Conservation (phyloP, 352 stramenopile species). For the Phytophthora cajani region DNA sequence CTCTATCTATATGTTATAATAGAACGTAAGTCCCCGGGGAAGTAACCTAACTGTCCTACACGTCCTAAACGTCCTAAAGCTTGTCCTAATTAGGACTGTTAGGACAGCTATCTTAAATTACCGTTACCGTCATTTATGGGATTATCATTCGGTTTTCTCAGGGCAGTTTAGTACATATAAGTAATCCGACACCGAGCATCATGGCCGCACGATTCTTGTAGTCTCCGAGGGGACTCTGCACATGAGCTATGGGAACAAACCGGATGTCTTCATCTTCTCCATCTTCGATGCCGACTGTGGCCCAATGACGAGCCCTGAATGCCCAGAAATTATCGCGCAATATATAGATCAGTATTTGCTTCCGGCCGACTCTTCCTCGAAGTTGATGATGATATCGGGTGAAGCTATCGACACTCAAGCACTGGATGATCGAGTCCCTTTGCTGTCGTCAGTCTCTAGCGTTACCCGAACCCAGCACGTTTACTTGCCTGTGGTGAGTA, state of each 20-base stretch:
- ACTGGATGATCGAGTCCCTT: slow-evolving; percentile 35
- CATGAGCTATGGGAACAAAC: neutral
- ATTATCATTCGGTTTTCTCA: too few species aligned
- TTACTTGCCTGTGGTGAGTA: slow-evolving; percentile 41
- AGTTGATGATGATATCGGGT: slow-evolving; percentile 44
- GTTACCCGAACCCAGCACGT: slow-evolving; percentile 20
- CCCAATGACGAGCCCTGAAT: slow-evolving; percentile 7
- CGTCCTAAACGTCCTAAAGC: too few species aligned
- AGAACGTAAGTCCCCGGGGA: too few species aligned
- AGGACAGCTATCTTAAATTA: too few species aligned
- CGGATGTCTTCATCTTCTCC: slow-evolving; percentile 53
- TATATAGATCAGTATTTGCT: slow-evolving; percentile 24
- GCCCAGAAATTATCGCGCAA: slow-evolving; percentile 15
- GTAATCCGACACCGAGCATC: neutral
- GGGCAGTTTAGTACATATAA: too few species aligned
- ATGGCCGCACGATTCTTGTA: slow-evolving; percentile 36
- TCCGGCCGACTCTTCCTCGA: neutral
- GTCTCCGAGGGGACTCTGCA: slow-evolving; percentile 26
- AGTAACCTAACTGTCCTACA: too few species aligned
- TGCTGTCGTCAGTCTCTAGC: slow-evolving; percentile 37
- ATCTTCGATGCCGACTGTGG: slow-evolving; percentile 29
- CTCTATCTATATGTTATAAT: too few species aligned
- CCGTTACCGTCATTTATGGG: too few species aligned
- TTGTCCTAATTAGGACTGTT: too few species aligned
- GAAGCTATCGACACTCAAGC: slow-evolving; percentile 28